Evolutionary conservation across 371 early-diverging fungal species (phyloP), one percentile per base, ranked within the genome.

Genomic region (Quaeritorhiza haematococci): DNA sequence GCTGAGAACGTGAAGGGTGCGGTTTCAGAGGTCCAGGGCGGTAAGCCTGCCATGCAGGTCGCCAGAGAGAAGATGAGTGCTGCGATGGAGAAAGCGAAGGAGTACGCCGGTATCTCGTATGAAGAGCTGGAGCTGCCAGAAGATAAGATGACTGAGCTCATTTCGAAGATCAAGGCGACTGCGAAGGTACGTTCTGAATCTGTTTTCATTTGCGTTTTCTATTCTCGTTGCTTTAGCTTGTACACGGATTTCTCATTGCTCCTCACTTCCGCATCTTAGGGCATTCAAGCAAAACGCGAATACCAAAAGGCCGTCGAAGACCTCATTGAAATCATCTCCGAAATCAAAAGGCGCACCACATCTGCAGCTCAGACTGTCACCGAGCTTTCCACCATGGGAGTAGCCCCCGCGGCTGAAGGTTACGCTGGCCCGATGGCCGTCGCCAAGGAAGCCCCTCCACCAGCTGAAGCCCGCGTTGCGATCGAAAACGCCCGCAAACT

Each of bases 271-370:
- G 42, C 15, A 0, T 41, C 10, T 1, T 19, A 41, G 38, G 35
- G 41, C 46, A 21, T 62, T n/a, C 75, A 70, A 13, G 51, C 47
- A 6, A 59, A 59, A 30, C 59, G 56, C 28, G 75, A 75, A 56
- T 70, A 59, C 56, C 73, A 68, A 49, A 33, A 58, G 23, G 73
- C 68, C 15, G 30, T 72, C 26, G 59, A 59, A 27, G 73, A 73
- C 33, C 27, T 75, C 21, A 27, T 68, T 3, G 60, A 56, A 29
- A 59, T 68, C 21, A 33, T 71, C 24, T 35, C 60, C 38, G 53
- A 53, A 1, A 21, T 75, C 23, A 55, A 29, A 0, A 26, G 45
- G 8, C 48, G 60, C 43, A 61, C 67, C 43, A 51, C 68, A 53
- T 26, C 53, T 28, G 49, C 56, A 8, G 24, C 55, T 6, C 27